Evolutionary conservation across 495 filamentous ascomycete genomes (phyloP), one percentile per base, ranked within the genome.

Genomic region (Penicillium arizonense): DNA sequence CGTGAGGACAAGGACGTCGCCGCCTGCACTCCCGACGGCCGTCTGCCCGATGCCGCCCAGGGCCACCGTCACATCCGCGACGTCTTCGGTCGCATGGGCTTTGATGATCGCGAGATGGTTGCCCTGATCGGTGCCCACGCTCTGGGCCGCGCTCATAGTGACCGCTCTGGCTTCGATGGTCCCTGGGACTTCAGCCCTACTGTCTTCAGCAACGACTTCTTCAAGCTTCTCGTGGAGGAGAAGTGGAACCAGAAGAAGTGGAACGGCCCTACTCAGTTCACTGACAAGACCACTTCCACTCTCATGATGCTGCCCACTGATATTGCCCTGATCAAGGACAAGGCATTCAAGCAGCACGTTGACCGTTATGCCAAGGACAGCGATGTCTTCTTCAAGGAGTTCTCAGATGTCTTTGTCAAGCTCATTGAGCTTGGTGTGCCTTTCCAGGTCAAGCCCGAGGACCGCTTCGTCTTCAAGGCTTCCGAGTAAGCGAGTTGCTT

Each of bases 291-390:
- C 64, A 91, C 85, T 59, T 89, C 91, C 80, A 81, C 80, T 42
- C 75, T 98, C 59, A 98, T 98, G 94, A 98, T 98, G 94, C 76
- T 98, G 63, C 94, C 94, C 51, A 85, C 90, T 50, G 94, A 98
- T 66, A 84, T 95, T 74, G 90, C 84, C 32, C 73, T 98, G 43
- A 70, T 94, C 70, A 85, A 91, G 75, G 94, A 98, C 75, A 90
- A 93, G 80, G 77, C 73, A 44, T 96, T 97, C 83, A 84, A 80
- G 77, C 74, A 81, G 65, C 87, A 88, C 66, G 91, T 94, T 39
- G 84, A 96, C 74, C 85, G 86, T 65, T 97, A 97, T 71, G 92
- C 92, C 55, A 89, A 90, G 78, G 90, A 96, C 77, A 88, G 89
- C 64, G 87, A 90, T 52, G 78, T 77, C 33, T 98, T 96, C 84